Base-by-base conservation (phyloP, 2,329 filamentous ascomycete species). In the Gnomoniopsis smithogilvyi region DNA sequence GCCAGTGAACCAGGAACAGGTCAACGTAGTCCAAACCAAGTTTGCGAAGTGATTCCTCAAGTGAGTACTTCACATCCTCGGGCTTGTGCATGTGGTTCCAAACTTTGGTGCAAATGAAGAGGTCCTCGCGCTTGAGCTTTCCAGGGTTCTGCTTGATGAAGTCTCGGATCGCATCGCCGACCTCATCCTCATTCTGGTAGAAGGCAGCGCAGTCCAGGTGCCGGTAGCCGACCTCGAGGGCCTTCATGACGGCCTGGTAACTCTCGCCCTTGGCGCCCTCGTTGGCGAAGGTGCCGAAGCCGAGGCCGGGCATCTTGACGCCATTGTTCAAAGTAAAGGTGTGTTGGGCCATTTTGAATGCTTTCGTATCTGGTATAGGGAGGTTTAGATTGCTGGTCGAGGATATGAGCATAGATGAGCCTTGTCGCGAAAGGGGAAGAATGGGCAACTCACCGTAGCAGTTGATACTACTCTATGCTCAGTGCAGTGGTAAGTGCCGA, bases 141-240 rank as follows among this genome's bases (percentile, higher is more conserved):
- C 62, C 79, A 10, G 70, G 64, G 68, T 70, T 73, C 58, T 70
- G 67, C 64, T 64, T 67, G 26, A 73, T 67, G 65, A 75, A 76
- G 65, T 76, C 80, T 56, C 77, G 78, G 65, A 87, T 79, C 21
- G 80, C 84, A 24, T 78, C 72, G 54, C 84, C 84, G 38, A 87
- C 82, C 68, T 86, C 84, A 11, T 72, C 72, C 68, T 87, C 88
- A 70, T 91, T 91, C 67, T 82, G 80, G 72, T 91, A 91, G 64
- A 86, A 87, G 68, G 87, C 82, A 53, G 87, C 86, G 69, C 85
- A 88, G 73, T 86, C 84, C 62, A 89, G 83, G 69, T 88, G 85
- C 49, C 85, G 78, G 74, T 90, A 90, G 48, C 87, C 87, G 58
- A 77, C 75, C 65, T 81, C 78, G 15, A 89, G 77, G 17, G 86